Conservation (phyloP, 1,284 basidiomycete genomes). For the Sanguinoderma infundibulare region DNA sequence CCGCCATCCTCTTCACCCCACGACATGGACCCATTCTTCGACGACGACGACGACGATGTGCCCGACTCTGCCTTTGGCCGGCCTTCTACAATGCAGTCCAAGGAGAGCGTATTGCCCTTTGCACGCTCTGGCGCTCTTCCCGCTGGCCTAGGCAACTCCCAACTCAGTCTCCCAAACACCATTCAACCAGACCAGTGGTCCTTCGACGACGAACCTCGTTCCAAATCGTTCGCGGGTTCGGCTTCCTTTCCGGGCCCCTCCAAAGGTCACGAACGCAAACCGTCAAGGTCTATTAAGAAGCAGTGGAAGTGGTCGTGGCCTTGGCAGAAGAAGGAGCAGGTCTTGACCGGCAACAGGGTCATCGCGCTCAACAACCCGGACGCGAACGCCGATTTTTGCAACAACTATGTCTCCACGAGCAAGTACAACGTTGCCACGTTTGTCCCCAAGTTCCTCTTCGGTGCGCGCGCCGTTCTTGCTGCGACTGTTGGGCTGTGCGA, state of each 20-base stretch:
- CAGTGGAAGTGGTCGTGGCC: conserved; percentile 79
- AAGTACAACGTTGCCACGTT: conserved; percentile 95
- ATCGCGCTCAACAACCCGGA: conserved; percentile 75
- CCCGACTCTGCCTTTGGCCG: conserved; percentile 69
- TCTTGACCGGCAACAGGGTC: conserved; percentile 65
- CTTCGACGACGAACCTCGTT: conserved; percentile 58
- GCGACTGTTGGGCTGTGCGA: too few species aligned
- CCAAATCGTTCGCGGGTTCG: conserved; percentile 47
- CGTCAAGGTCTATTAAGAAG: conserved; percentile 31
- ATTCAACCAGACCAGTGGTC: conserved; percentile 67
- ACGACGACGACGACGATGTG: conserved; percentile 70
- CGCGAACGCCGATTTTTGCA: conserved; percentile 70
- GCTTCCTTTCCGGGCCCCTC: conserved; percentile 42
- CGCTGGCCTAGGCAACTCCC: conserved; percentile 58
- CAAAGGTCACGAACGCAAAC: conserved; percentile 21
- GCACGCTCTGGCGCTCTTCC: conserved; percentile 59
- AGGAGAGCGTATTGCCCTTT: conserved; percentile 71
- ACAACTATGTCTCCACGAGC: conserved; percentile 92
- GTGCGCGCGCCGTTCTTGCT: too few species aligned
- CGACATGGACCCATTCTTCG: conserved; percentile 78
- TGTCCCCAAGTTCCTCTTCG: conserved; percentile 90
- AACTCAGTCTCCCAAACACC: conserved; percentile 44
- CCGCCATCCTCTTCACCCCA: conserved; percentile 48
- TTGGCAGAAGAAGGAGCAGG: conserved; percentile 73
- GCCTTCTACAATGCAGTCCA: conserved; percentile 64